Evolutionary conservation across 2,329 filamentous ascomycete genomes (phyloP).

Genomic region (Diaporthe amygdali): DNA sequence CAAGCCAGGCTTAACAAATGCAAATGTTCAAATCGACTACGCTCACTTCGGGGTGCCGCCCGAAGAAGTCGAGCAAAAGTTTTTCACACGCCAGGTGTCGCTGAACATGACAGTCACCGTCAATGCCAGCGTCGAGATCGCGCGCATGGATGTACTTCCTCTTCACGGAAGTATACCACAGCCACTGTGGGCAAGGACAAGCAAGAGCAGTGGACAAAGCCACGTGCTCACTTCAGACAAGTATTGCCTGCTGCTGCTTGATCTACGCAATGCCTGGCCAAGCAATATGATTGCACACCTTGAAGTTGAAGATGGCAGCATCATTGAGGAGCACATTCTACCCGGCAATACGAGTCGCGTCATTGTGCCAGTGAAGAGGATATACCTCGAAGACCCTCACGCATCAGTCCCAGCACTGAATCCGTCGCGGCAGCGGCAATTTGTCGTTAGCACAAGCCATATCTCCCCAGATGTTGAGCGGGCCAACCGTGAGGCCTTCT

Average conservation of each 20-base stretch:
- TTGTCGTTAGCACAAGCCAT: conserved; percentile 83
- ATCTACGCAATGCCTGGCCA: conserved; percentile 90
- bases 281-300: conserved; percentile 74
- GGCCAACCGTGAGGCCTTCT: conserved; percentile 81
- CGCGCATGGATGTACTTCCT: conserved; percentile 79
- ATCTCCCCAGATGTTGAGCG: conserved; percentile 81
- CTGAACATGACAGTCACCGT: conserved; percentile 87
- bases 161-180: conserved; percentile 70
- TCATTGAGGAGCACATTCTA: conserved; percentile 62
- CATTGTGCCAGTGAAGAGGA: conserved; percentile 75
- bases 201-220: conserved; percentile 35
- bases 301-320: conserved; percentile 53
- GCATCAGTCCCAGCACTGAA: conserved; percentile 81
- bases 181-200: conserved; percentile 59
- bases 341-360: conserved; percentile 76
- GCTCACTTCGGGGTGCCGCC: conserved; percentile 75
- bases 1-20: conserved; percentile 82
- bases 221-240: conserved; percentile 57
- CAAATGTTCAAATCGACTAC: conserved; percentile 84
- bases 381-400: conserved; percentile 79
- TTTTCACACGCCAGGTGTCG: conserved; percentile 84
- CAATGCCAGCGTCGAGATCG: conserved; percentile 86
- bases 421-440: conserved; percentile 84
- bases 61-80: conserved; percentile 72
- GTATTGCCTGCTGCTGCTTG: conserved; percentile 80